These are phyloP conservation scores for Inonotus hispidus DNA, from an alignment of 1,284 basidiomycete species.

Conservation along the genomic window DNA sequence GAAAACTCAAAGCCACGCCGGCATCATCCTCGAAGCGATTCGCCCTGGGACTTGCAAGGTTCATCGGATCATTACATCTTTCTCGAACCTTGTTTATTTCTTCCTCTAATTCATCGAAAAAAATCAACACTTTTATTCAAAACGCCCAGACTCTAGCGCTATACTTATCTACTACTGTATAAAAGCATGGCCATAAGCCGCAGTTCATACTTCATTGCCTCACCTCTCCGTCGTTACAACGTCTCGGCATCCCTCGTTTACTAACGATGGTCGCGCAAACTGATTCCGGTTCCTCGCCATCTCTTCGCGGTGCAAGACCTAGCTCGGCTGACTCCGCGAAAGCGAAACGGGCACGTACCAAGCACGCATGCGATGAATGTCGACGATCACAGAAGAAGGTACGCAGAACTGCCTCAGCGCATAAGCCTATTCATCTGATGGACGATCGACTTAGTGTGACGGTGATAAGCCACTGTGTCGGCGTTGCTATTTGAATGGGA, in stretches of 20 bases:
- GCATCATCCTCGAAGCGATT: constrained; percentile 10
- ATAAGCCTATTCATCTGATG: not conserved
- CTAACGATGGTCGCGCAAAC: constrained; percentile 9
- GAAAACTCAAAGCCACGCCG: constrained; percentile 6
- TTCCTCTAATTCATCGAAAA: not conserved
- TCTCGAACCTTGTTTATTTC: constrained; percentile 1
- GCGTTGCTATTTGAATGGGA: constrained; percentile 17
- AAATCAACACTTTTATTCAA: constrained; percentile 3
- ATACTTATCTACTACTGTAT: constrained; percentile 10
- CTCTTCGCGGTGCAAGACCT: not conserved
- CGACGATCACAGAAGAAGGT: constrained; percentile 20
- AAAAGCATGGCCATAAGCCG: constrained; percentile 1
- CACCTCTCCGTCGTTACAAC: not conserved
- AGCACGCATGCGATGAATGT: constrained; percentile 20
- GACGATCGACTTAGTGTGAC: constrained; percentile 12
- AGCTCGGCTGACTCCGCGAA: constrained; percentile 10
- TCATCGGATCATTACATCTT: constrained; percentile 15
- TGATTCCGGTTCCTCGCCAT: not conserved
- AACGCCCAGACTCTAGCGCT: constrained; percentile 1
- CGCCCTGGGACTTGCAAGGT: not conserved
- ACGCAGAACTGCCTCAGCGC: not conserved
- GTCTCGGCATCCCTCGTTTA: not conserved
- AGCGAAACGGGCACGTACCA: constrained; percentile 17
- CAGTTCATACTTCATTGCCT: not conserved
- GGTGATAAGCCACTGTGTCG: constrained; percentile 17